Evolutionary conservation across 768 basidiomycete species (phyloP).

Genomic region (Boletus pseudo-olivaceus): DNA sequence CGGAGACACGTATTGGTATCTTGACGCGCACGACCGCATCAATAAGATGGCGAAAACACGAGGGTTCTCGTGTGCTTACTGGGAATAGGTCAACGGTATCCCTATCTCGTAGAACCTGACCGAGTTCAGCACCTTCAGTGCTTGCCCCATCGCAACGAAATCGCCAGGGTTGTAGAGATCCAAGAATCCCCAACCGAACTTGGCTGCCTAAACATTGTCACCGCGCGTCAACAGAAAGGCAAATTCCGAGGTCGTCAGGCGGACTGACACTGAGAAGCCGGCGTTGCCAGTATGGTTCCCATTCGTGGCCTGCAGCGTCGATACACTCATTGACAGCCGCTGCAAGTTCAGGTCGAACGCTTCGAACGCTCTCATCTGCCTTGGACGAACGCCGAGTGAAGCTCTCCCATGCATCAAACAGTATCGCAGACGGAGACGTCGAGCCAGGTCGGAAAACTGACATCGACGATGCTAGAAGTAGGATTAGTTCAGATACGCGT

Average conservation of each 20-base stretch:
- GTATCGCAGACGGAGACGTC: constrained; percentile 83
- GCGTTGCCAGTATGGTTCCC: constrained; percentile 88
- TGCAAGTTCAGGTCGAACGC: constrained; percentile 81
- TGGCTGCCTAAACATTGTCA: constrained; percentile 67
- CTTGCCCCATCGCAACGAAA: constrained; percentile 89
- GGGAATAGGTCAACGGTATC: constrained; percentile 85
- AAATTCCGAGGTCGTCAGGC: neutral
- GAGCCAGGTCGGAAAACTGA: constrained; percentile 93
- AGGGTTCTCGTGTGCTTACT: constrained; percentile 48
- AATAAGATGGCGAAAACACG: neutral
- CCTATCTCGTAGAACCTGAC: constrained; percentile 90
- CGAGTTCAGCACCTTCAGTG: constrained; percentile 90
- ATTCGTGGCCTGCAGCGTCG: constrained; percentile 90
- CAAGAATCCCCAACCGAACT: constrained; percentile 91
- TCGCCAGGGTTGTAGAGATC: constrained; percentile 91
- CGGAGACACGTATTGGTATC: constrained; percentile 80
- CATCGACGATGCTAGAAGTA: constrained; percentile 59
- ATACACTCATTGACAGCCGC: constrained; percentile 89
- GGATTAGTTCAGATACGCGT: neutral
- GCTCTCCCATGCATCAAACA: constrained; percentile 90
- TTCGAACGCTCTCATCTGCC: constrained; percentile 89
- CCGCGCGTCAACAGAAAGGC: neutral
- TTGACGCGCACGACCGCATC: constrained; percentile 38
- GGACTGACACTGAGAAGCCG: constrained; percentile 70
- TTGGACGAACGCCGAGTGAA: constrained; percentile 83